Conservation (phyloP, 208 protist species). For the Acanthamoeba lenticulata region DNA sequence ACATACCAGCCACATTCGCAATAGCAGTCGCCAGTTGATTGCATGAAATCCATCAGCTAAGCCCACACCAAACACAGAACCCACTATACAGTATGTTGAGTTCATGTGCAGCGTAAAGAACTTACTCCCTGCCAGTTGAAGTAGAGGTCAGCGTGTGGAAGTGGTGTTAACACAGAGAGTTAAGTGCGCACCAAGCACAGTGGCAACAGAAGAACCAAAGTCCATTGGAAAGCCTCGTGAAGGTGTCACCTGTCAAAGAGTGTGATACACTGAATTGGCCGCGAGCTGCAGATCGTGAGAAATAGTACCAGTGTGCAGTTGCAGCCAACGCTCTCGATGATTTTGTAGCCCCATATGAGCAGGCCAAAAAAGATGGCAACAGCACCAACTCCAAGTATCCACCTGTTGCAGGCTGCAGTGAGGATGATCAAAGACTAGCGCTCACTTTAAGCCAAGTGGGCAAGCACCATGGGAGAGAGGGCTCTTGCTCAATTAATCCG, state of each 20-base stretch:
- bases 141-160: no score
- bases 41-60: background rate
- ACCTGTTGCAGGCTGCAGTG: background rate
- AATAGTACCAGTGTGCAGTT: constrained; percentile 1
- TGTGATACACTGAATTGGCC: background rate
- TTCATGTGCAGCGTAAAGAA: constrained; percentile 31
- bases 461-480: background rate
- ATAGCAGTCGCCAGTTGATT: background rate
- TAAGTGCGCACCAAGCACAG: background rate
- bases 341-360: constrained; percentile 28
- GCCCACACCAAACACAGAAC: background rate
- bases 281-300: background rate
- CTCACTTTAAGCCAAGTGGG: background rate
- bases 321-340: constrained; percentile 1
- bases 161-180: background rate
- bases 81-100: constrained; percentile 52
- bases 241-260: background rate
- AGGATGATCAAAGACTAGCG: background rate
- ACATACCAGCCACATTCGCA: constrained; percentile 13
- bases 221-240: background rate
- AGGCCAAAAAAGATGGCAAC: constrained; percentile 27
- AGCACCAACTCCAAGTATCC: constrained; percentile 6
- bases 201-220: background rate
- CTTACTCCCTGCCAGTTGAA: background rate
- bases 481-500: background rate